These are phyloP conservation scores for Eleusine indica DNA, from an alignment of 176 grass and related monocot species.

Conservation along the genomic window DNA sequence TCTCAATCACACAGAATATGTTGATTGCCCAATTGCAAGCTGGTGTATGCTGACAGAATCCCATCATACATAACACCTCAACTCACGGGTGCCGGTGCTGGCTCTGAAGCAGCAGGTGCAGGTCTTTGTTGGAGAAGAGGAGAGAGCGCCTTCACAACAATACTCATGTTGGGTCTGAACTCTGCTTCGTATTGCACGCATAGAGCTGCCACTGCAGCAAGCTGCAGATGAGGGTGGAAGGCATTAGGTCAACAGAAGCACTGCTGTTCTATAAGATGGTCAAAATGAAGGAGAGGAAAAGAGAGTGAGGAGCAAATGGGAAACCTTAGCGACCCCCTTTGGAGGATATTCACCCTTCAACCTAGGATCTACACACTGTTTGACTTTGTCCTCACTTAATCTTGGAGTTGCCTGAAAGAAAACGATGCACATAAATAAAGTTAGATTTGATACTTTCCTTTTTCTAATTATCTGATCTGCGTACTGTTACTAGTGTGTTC, in stretches of 20 bases:
- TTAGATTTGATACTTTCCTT: conserved; percentile 13
- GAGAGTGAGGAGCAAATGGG: background rate
- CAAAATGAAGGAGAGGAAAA: background rate
- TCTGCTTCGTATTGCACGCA: conserved; percentile 91
- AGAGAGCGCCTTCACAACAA: conserved; percentile 86
- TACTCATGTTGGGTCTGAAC: conserved; percentile 94
- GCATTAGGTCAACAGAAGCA: conserved; percentile 15
- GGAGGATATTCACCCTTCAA: conserved; percentile 64
- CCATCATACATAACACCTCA: conserved; percentile 17
- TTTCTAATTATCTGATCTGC: background rate
- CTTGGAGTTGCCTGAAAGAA: conserved; percentile 58
- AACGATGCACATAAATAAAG: background rate
- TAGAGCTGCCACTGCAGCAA: conserved; percentile 80
- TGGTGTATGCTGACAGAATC: background rate
- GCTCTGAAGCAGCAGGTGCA: conserved; percentile 36
- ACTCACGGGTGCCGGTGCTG: conserved; percentile 22
- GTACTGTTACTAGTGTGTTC: background rate
- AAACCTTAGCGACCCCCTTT: conserved; percentile 62
- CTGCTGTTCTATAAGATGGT: background rate
- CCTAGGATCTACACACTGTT: conserved; percentile 68
- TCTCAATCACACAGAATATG: conserved; percentile 28
- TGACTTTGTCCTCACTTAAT: conserved; percentile 65
- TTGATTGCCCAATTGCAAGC: conserved; percentile 9
- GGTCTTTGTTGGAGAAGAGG: conserved; percentile 68
- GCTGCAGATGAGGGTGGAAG: conserved; percentile 42